Base-by-base conservation (phyloP, 768 basidiomycete species). In the Boletus insuetus region DNA sequence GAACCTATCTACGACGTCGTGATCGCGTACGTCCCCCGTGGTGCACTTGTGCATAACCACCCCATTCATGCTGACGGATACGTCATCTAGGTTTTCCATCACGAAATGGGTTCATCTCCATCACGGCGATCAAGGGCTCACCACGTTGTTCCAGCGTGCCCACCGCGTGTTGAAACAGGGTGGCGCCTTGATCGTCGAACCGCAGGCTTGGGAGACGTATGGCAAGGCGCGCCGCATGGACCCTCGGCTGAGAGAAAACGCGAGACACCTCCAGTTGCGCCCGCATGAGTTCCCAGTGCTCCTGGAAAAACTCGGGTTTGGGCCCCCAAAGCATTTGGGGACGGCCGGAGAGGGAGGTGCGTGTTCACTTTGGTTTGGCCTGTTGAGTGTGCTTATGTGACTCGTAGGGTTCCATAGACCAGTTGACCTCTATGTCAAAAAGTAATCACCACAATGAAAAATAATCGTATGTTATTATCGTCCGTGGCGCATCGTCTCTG, bases 101-200 rank as follows among this genome's bases (percentile, higher is more conserved):
- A 83, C 92, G 0, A 96, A 94, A 71, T 96, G 94, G 94, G 91
- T 95, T 31, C 94, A 96, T 69, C 75, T 96, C 11, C 86, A 94
- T 59, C 75, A 77, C 12, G 87, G 89, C 11, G 94, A 97, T 63
- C 80, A 80, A 1, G 93, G 84, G 0, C 62, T 96, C n/a, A 60
- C 69, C 35, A 54, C 59, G 0, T 91, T 94, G 69, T 95, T 96
- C 64, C 72, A 66, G 3, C 81, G 84, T 40, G 82, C 86, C 0
- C 73, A 83, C 58, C 63, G 68, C 26, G 78, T 81, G 3, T 75
- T 97, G 16, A 74, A 70, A n/a, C 72, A 79, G 0, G 86, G 83
- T 0, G 91, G 91, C 4, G 75, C 69, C 2, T 87, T 95, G 51
- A 65, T 95, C 1, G 74, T 97, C 3, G 94, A 97, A 65, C 86